phyloP scores from a whole-genome alignment of 108 stramenopile species.

The Stephanodiscus triporus region DNA sequence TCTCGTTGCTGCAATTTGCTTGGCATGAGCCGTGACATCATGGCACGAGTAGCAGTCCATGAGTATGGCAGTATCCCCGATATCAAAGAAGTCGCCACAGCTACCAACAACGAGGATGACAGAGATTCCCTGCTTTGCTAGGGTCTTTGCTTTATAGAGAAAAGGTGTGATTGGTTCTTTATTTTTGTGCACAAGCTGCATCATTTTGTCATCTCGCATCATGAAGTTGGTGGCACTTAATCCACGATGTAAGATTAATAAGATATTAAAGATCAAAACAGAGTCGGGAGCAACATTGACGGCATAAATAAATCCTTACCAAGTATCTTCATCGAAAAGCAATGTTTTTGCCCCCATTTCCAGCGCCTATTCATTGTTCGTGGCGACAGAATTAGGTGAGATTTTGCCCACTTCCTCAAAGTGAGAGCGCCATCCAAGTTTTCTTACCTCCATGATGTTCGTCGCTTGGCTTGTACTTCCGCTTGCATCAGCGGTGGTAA shows the following conservation, averaged over 20 bases:
- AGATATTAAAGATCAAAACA: not conserved
- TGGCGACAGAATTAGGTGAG: not conserved
- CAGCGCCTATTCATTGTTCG: slow-evolving; percentile 47
- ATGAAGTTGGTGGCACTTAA: slow-evolving; percentile 87
- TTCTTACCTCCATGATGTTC: slow-evolving; percentile 90
- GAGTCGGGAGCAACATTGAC: slow-evolving; percentile 26
- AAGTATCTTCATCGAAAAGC: slow-evolving; percentile 97
- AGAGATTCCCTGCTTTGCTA: slow-evolving; percentile 79
- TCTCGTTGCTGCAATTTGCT: slow-evolving; percentile 67
- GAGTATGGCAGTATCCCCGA: slow-evolving; percentile 89
- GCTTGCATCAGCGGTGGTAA: slow-evolving; percentile 87
- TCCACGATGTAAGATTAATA: not conserved
- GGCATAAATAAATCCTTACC: slow-evolving; percentile 18
- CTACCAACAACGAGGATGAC: slow-evolving; percentile 94
- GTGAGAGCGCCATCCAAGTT: not conserved
- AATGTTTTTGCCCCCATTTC: slow-evolving; percentile 88
- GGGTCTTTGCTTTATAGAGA: slow-evolving; percentile 81
- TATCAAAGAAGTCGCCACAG: slow-evolving; percentile 94
- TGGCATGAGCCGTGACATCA: slow-evolving; percentile 86
- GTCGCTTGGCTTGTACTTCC: slow-evolving; percentile 95
- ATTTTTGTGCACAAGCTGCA: slow-evolving; percentile 86
- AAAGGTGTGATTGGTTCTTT: slow-evolving; percentile 98
- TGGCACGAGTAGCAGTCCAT: slow-evolving; percentile 89
- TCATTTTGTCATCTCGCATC: slow-evolving; percentile 95
- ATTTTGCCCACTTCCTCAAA: not conserved